Evolutionary conservation across 148 eudicot species (phyloP).

Genomic region (Beta vulgaris): DNA sequence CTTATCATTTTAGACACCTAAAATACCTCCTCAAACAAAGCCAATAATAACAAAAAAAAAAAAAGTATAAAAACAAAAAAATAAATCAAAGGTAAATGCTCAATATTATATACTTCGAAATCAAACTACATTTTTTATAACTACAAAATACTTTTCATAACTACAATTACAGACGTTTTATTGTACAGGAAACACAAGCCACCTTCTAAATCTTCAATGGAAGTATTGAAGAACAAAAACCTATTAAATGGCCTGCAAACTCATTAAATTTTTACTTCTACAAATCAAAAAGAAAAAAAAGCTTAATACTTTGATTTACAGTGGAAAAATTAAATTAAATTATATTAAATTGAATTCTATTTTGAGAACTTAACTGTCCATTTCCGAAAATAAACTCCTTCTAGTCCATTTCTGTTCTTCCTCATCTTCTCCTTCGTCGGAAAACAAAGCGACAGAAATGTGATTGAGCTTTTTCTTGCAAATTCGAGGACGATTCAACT

Average conservation of each 20-base stretch:
- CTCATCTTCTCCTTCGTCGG: conserved; percentile 28
- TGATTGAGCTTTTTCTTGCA: conserved; percentile 41
- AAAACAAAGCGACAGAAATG: conserved; percentile 54
- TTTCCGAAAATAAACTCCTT: conserved; percentile 33
- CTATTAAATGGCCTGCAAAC: conserved; percentile 11
- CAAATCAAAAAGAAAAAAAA: not conserved
- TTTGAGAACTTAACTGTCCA: not conserved
- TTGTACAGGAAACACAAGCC: conserved; percentile 30
- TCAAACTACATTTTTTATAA: not conserved
- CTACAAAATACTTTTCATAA: not conserved
- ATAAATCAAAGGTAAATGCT: too few relatives aligned
- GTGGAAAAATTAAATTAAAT: conserved; percentile 8
- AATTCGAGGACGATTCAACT: conserved; percentile 33
- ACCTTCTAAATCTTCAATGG: conserved; percentile 48
- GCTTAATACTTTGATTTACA: conserved; percentile 2
- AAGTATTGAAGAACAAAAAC: conserved; percentile 39
- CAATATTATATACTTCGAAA: not conserved
- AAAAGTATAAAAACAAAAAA: too few relatives aligned
- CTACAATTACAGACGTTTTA: conserved; percentile 12
- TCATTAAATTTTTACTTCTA: conserved; percentile 14
- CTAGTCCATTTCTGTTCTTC: conserved; percentile 33
- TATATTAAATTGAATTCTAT: not conserved
- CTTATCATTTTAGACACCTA: too few relatives aligned
- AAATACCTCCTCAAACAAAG: not conserved
- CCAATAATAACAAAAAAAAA: too few relatives aligned